These are phyloP conservation scores for Metarhizium album DNA, from an alignment of 2,329 filamentous ascomycete species.

Conservation along the genomic window DNA sequence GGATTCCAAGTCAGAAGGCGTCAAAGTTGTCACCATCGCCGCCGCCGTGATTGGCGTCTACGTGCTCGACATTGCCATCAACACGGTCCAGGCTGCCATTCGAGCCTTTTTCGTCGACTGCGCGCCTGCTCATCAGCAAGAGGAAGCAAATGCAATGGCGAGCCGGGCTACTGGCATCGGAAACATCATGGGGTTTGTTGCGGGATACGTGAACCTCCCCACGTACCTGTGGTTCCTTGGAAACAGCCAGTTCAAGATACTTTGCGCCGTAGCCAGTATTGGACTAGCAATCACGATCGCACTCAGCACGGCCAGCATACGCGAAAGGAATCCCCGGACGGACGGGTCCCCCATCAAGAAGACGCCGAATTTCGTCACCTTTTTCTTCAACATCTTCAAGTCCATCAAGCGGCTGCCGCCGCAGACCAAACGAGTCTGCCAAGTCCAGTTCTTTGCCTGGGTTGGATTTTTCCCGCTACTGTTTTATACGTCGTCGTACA, in stretches of 20 bases:
- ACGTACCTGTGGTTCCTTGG: slow-evolving; percentile 69
- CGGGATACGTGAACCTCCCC: slow-evolving; percentile 74
- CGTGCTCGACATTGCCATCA: slow-evolving; percentile 86
- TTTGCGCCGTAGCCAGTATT: slow-evolving; percentile 75
- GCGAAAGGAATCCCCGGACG: slow-evolving; percentile 69
- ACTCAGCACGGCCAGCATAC: slow-evolving; percentile 58
- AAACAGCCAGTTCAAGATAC: slow-evolving; percentile 82
- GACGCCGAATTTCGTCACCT: slow-evolving; percentile 57
- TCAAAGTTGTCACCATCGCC: slow-evolving; percentile 58
- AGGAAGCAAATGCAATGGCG: slow-evolving; percentile 89
- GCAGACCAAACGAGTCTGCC: slow-evolving; percentile 72
- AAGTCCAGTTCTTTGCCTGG: slow-evolving; percentile 80
- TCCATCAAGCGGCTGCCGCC: slow-evolving; percentile 71
- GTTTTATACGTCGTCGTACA: slow-evolving; percentile 90
- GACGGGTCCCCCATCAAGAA: slow-evolving; percentile 52
- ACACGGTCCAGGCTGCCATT: slow-evolving; percentile 90
- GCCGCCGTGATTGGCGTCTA: slow-evolving; percentile 82
- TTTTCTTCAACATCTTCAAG: slow-evolving; percentile 68
- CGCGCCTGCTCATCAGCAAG: slow-evolving; percentile 85
- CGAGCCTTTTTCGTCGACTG: slow-evolving; percentile 91
- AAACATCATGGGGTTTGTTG: slow-evolving; percentile 83
- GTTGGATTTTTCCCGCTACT: slow-evolving; percentile 93
- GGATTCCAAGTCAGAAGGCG: slow-evolving; percentile 50
- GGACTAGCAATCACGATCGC: slow-evolving; percentile 58
- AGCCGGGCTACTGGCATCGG: slow-evolving; percentile 77